A percentile compares a stretch with the other conserved stretches of the same genome.
phyloP scores from a whole-genome alignment of 2,329 filamentous ascomycete genomes.

The Fusarium solani-melongenae region DNA sequence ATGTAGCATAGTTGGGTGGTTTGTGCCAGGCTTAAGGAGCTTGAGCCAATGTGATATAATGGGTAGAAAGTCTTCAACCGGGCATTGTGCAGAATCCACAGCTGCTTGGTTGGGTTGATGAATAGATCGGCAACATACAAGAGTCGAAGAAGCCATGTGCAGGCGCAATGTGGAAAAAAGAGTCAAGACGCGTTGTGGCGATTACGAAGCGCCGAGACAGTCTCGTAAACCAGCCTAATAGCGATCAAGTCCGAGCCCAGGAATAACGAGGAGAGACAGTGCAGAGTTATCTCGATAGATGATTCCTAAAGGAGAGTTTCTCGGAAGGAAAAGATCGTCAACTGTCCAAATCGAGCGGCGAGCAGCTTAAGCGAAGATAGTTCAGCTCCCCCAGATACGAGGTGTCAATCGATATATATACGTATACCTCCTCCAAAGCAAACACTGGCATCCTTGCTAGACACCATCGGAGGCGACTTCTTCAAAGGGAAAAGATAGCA shows the following conservation, averaged over 20 bases:
- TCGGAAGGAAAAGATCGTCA: background rate
- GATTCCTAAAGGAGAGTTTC: background rate
- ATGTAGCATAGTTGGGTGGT: background rate
- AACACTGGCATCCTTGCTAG: background rate
- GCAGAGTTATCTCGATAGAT: background rate
- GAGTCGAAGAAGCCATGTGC: constrained; percentile 25
- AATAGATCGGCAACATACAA: constrained; percentile 26
- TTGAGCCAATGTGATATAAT: background rate
- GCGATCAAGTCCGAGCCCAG: background rate
- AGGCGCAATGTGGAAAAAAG: background rate
- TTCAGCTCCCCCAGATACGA: background rate
- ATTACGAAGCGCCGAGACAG: constrained; percentile 1
- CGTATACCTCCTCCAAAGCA: background rate
- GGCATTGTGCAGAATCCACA: background rate
- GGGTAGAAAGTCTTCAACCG: background rate
- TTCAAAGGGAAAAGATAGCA: background rate
- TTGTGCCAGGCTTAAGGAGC: background rate
- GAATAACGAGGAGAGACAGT: background rate
- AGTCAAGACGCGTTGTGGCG: background rate
- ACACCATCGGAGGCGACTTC: constrained; percentile 1
- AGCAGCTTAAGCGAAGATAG: background rate
- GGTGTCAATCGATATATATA: background rate
- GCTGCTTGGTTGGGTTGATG: background rate
- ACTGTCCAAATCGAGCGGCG: background rate
- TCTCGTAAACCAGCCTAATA: background rate